Conservation (phyloP, 2,329 filamentous ascomycete genomes). For the Colletotrichum karsti region DNA sequence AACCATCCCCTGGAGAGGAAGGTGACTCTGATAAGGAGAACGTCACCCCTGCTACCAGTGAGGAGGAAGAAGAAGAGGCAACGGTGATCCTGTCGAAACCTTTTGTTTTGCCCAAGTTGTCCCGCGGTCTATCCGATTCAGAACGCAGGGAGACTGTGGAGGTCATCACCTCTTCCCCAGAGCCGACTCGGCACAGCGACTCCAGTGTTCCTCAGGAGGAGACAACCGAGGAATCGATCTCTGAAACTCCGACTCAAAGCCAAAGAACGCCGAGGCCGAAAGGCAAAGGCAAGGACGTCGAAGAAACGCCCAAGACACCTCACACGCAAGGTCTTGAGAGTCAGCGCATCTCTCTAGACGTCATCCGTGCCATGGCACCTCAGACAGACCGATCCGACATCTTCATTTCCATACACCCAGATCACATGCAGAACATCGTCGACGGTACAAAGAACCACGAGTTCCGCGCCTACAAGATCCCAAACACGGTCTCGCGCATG, state of each 20-base stretch:
- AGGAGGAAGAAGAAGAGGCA: constrained; percentile 19
- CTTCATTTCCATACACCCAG: constrained; percentile 57
- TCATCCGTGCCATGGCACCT: constrained; percentile 56
- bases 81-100: constrained; percentile 20
- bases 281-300: not conserved
- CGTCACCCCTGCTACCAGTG: constrained; percentile 6
- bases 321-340: constrained; percentile 50
- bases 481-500: constrained; percentile 62
- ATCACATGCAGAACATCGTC: constrained; percentile 58
- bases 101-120: not conserved
- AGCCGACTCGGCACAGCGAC: constrained; percentile 3
- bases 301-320: constrained; percentile 35
- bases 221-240: constrained; percentile 9
- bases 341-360: constrained; percentile 60
- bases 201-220: not conserved
- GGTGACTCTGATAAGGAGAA: constrained; percentile 29
- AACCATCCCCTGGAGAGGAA: constrained; percentile 10
- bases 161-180: constrained; percentile 21
- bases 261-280: constrained; percentile 2
- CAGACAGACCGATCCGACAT: constrained; percentile 62
- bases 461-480: constrained; percentile 64
- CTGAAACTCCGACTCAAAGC: constrained; percentile 15
- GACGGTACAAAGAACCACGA: constrained; percentile 62
- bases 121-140: not conserved
- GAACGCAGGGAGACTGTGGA: constrained; percentile 25